Evolutionary conservation across 2,329 filamentous ascomycete species (phyloP), one percentile per base, ranked within the genome.

Genomic region (Aspergillus luchuensis): DNA sequence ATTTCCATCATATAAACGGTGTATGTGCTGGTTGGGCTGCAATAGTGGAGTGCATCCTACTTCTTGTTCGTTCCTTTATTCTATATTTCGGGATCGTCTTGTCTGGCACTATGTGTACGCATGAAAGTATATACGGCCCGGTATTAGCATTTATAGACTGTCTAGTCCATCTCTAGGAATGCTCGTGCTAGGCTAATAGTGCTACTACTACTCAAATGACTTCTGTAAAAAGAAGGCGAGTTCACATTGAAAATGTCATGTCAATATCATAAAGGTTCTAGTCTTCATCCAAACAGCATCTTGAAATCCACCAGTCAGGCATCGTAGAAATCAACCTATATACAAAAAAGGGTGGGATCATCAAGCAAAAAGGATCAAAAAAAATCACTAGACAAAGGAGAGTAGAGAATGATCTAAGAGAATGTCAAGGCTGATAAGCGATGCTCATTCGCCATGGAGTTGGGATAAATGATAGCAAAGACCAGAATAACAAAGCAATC

Each of bases 1-100:
- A 73, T 82, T 52, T 76, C 78, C 13, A 75, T 82, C 52, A 65
- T 80, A 60, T 80, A 62, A 19, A 52, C 54, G 11, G 33, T 36
- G 33, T 36, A 36, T 36, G 11, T 36, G 33, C 33, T 36, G 11
- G 33, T 36, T 36, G 11, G 11, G 33, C 8, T 49, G 25, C 19
- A 30, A 28, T 43, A 43, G 39, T 25, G 15, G 1, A 11, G 5
- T 23, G 25, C 43, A 36, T 47, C 10, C 30, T 30, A n/a, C 38
- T 43, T 19, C 8, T 43, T 19, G n/a, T 43, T 13, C 39, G 17
- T 17, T 43, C 2, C 15, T 19, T 43, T 2, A 2, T 45, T 21
- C 41, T 45, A 6, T 8, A 11, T 23, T 45, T 45, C 4, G 19
- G 15, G 4, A 30, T 17, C 23, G 25, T 28, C 21, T 51, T 23